Percentiles rank a stretch among this genome's conserved stretches.
Conservation (phyloP, 805 yeast species). For the Saturnispora hagleri region DNA sequence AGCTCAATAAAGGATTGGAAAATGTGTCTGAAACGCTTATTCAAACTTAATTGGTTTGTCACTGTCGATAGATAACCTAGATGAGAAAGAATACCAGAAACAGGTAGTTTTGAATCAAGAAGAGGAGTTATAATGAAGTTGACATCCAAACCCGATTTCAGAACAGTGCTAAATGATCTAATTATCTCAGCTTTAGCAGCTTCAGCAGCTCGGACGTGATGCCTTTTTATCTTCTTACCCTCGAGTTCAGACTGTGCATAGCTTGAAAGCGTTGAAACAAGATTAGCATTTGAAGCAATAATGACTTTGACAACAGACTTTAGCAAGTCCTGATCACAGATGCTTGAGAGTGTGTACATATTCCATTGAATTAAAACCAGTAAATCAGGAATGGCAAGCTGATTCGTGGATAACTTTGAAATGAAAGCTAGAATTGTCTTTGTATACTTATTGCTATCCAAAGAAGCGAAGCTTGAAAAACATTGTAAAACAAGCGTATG, state of each 20-base stretch:
- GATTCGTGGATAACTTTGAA: constrained; percentile 22
- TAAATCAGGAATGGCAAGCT: constrained; percentile 47
- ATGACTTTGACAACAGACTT: constrained; percentile 15
- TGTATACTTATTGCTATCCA: constrained; percentile 22
- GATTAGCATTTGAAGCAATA: constrained; percentile 27
- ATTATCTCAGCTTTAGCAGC: constrained; percentile 27
- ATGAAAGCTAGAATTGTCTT: constrained; percentile 33
- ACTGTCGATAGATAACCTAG: constrained; percentile 17
- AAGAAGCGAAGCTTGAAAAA: constrained; percentile 29
- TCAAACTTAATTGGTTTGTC: neutral
- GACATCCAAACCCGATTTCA: constrained; percentile 15
- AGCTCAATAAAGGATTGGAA: constrained; percentile 11
- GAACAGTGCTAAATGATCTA: constrained; percentile 14
- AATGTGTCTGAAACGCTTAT: neutral
- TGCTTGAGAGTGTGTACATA: constrained; percentile 28
- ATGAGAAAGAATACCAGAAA: constrained; percentile 17
- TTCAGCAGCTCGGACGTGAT: constrained; percentile 32
- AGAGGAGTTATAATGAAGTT: constrained; percentile 8
- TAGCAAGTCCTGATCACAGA: constrained; percentile 19
- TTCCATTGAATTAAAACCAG: constrained; percentile 53
- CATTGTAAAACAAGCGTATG: constrained; percentile 33
- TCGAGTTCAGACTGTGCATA: constrained; percentile 18
- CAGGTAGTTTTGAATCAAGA: constrained; percentile 14
- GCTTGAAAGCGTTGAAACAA: constrained; percentile 27
- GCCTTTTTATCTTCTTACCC: constrained; percentile 27